Evolutionary conservation across 2,329 filamentous ascomycete species (phyloP).

Genomic region (Byssothecium circinans): DNA sequence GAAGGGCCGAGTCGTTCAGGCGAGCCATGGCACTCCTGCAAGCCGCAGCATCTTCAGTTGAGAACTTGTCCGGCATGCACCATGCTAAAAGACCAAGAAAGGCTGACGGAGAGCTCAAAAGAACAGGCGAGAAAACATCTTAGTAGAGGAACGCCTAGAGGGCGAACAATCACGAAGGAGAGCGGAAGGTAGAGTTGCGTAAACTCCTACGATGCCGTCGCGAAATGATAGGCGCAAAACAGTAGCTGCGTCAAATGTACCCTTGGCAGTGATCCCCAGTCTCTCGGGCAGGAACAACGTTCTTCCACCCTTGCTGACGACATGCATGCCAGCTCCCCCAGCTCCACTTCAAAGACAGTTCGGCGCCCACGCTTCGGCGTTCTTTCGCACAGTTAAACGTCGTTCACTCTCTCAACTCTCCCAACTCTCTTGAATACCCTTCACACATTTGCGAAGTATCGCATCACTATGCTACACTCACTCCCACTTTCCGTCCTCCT

Average conservation of each 20-base stretch:
- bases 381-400: background rate
- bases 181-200: background rate
- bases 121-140: too few relatives aligned
- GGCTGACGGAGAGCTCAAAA: too few relatives aligned
- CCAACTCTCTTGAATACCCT: background rate
- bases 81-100: too few relatives aligned
- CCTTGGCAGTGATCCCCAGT: background rate
- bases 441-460: background rate
- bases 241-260: background rate
- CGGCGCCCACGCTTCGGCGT: background rate
- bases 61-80: too few relatives aligned
- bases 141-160: too few relatives aligned
- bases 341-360: background rate
- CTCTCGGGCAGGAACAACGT: background rate
- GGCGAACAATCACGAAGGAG: too few relatives aligned
- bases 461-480: constrained; percentile 20
- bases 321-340: constrained; percentile 17
- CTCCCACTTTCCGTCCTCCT: constrained; percentile 27
- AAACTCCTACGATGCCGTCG: too few relatives aligned
- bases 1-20: background rate
- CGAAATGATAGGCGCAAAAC: background rate
- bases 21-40: too few relatives aligned
- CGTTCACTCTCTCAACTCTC: constrained; percentile 4
- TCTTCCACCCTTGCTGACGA: constrained; percentile 19
- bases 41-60: too few relatives aligned